These are phyloP conservation scores for Lonicera japonica DNA, from an alignment of 129 eudicot genomes.

Conservation along the genomic window DNA sequence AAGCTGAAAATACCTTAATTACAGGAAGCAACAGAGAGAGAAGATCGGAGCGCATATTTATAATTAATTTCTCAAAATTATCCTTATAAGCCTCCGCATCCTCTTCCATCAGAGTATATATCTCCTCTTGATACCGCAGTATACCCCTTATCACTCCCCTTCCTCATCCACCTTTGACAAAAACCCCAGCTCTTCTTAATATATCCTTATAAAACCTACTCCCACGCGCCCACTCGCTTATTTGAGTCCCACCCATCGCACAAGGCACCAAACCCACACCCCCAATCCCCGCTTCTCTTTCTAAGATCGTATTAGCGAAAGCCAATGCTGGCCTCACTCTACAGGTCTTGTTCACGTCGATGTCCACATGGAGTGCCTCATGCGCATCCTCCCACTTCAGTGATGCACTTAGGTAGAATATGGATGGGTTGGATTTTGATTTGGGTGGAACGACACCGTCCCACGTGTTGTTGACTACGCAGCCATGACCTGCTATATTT, in stretches of 20 bases:
- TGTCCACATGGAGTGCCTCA: constrained; percentile 45
- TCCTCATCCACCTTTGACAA: background rate
- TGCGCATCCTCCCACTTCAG: constrained; percentile 46
- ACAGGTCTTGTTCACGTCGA: constrained; percentile 29
- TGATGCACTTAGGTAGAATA: constrained; percentile 38
- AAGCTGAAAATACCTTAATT: constrained; percentile 14
- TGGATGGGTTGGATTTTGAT: constrained; percentile 26
- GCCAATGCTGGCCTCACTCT: constrained; percentile 66
- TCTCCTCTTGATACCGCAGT: constrained; percentile 22
- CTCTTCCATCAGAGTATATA: background rate
- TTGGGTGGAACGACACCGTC: constrained; percentile 17
- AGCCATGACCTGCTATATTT: constrained; percentile 73
- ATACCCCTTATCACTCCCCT: background rate
- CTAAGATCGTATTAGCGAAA: constrained; percentile 37
- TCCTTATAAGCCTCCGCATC: constrained; percentile 3
- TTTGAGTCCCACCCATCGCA: no score
- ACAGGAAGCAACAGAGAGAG: constrained; percentile 15
- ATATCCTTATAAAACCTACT: background rate
- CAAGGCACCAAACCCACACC: no score
- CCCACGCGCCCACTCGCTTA: no score
- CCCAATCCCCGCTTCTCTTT: no score
- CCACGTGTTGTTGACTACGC: constrained; percentile 40
- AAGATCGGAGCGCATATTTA: constrained; percentile 7
- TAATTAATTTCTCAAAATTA: background rate
- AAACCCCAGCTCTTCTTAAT: background rate